Evolutionary conservation across 306 rosid species (phyloP).

Genomic region (Cucurbita pepo): DNA sequence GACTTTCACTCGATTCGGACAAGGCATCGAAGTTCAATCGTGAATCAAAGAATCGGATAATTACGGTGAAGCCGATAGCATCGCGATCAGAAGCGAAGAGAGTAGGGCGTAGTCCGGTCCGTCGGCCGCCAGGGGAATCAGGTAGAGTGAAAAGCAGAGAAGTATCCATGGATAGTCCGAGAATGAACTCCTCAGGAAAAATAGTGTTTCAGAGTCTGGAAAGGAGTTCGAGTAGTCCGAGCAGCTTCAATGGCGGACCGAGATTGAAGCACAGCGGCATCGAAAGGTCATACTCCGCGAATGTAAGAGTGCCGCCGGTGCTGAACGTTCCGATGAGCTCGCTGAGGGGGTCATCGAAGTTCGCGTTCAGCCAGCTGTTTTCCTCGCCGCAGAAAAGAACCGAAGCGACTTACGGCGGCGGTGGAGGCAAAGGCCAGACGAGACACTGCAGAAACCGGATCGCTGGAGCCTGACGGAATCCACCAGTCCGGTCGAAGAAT

Average conservation of each 20-base stretch:
- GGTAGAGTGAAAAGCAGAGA: conserved; percentile 44
- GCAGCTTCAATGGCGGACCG: conserved; percentile 89
- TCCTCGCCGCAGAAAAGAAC: conserved; percentile 62
- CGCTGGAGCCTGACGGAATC: conserved; percentile 24
- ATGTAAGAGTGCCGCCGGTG: conserved; percentile 86
- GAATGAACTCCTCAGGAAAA: conserved; percentile 91
- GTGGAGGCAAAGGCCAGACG: conserved; percentile 11
- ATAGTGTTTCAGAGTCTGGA: conserved; percentile 84
- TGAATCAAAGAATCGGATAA: conserved; percentile 22
- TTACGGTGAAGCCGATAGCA: conserved; percentile 31
- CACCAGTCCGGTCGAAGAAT: neutral
- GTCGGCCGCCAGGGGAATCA: conserved; percentile 16
- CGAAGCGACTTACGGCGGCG: conserved; percentile 7
- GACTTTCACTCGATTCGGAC: conserved; percentile 62
- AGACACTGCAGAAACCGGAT: conserved; percentile 26
- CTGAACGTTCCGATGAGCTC: conserved; percentile 89
- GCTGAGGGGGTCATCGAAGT: conserved; percentile 54
- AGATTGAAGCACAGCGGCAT: conserved; percentile 65
- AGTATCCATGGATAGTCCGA: conserved; percentile 78
- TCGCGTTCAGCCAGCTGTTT: conserved; percentile 79
- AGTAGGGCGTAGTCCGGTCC: conserved; percentile 49
- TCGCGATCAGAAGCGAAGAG: conserved; percentile 18
- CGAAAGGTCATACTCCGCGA: conserved; percentile 88
- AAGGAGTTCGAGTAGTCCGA: conserved; percentile 88
- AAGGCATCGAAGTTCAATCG: conserved; percentile 18